phyloP scores from a whole-genome alignment of 2,329 filamentous ascomycete genomes.

The Colletotrichum coccodes region DNA sequence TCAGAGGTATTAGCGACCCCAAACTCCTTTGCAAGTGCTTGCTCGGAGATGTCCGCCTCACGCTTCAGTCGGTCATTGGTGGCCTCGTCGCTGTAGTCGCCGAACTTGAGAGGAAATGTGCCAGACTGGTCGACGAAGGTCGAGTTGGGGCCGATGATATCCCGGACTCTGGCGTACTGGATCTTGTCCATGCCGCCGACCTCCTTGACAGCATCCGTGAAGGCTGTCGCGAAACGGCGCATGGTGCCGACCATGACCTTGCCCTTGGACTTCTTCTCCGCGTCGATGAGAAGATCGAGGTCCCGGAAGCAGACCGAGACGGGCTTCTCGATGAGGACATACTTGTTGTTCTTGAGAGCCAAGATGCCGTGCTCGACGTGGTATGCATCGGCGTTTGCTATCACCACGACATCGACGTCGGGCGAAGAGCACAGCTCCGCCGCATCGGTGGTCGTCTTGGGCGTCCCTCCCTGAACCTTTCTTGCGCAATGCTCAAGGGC shows the following conservation, averaged over 20 bases:
- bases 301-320: constrained; percentile 59
- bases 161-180: constrained; percentile 61
- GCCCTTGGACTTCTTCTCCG: constrained; percentile 53
- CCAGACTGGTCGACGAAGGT: constrained; percentile 59
- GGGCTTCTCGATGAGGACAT: constrained; percentile 70
- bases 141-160: constrained; percentile 62
- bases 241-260: constrained; percentile 70
- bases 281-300: constrained; percentile 57
- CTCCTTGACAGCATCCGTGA: constrained; percentile 64
- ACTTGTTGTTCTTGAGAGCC: constrained; percentile 64
- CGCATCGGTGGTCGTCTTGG: constrained; percentile 47
- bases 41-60: constrained; percentile 39
- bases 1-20: constrained; percentile 40
- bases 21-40: constrained; percentile 44
- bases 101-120: constrained; percentile 55
- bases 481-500: constrained; percentile 39
- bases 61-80: constrained; percentile 35
- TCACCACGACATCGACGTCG: constrained; percentile 63
- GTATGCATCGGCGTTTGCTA: constrained; percentile 62
- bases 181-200: constrained; percentile 61
- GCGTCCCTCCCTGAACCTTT: constrained; percentile 34
- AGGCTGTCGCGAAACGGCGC: constrained; percentile 68
- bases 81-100: constrained; percentile 48
- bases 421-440: constrained; percentile 52
- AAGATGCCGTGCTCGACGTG: constrained; percentile 62